These are phyloP conservation scores for Tylopilus vinaceipallidus DNA, from an alignment of 768 basidiomycete genomes.

Conservation along the genomic window DNA sequence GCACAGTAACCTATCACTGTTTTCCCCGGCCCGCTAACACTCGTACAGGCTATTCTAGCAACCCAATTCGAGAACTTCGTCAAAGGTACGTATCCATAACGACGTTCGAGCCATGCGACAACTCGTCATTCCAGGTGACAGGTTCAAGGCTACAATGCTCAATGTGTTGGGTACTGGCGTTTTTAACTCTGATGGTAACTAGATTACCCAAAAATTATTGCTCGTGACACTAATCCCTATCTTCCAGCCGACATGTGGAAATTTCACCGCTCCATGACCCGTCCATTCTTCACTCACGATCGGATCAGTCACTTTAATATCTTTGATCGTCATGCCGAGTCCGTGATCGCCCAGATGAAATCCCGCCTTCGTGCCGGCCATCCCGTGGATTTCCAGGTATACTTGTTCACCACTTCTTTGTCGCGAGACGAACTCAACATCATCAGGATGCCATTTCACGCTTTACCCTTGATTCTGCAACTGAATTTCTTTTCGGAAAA, in stretches of 20 bases:
- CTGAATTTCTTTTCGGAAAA: conserved; percentile 63
- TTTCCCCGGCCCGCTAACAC: neutral
- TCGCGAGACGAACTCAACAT: neutral
- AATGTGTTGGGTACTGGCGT: conserved; percentile 61
- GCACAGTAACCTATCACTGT: neutral
- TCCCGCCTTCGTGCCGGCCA: conserved; percentile 47
- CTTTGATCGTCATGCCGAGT: conserved; percentile 55
- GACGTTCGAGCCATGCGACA: neutral
- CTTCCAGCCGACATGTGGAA: conserved; percentile 48
- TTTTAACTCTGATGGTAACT: conserved; percentile 64
- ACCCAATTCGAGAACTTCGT: conserved; percentile 59
- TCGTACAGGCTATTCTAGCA: conserved; percentile 41
- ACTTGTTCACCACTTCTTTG: neutral
- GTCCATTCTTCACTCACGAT: conserved; percentile 63
- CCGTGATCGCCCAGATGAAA: conserved; percentile 43
- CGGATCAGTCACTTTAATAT: conserved; percentile 58
- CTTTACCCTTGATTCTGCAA: conserved; percentile 66
- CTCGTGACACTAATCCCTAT: conserved; percentile 12
- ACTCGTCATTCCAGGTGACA: conserved; percentile 16
- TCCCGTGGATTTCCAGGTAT: conserved; percentile 58
- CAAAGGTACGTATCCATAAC: conserved; percentile 41
- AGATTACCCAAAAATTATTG: neutral
- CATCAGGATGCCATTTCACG: conserved; percentile 55
- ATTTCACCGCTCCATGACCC: conserved; percentile 63
- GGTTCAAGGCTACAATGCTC: conserved; percentile 43